Evolutionary conservation across 108 stramenopile species (phyloP), one percentile per base, ranked within the genome.

Genomic region (Phaeodactylum tricornutum): DNA sequence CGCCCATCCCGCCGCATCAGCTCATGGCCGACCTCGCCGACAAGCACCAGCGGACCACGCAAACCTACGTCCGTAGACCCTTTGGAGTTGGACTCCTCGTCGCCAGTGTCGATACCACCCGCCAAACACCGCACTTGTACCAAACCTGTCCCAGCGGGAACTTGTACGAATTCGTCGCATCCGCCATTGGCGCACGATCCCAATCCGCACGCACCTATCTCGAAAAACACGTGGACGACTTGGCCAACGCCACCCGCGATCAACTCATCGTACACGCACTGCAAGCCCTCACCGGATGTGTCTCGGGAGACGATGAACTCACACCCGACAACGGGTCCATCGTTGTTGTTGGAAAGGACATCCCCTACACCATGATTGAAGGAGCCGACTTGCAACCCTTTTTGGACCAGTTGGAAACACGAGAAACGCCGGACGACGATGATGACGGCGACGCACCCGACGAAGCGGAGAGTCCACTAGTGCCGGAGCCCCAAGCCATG

Each of bases 41-140:
- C 70, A 93, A 92, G 69, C 95, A 98, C 55, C 98, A 99, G 64
- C 74, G 93, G 24, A 94, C 94, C 43, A 99, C 98, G 1, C 98
- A 99, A 69, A 93, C 92, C 19, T 99, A 97, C 61, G 96, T 97
- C 7, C 60, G 96, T 26, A 67, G 98, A 28, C 98, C 98, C 33
- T 99, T 97, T 64, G 98, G 98, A 6, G 98, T 98, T 20, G 98
- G 98, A 21, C 65, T 99, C 53, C 71, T 99, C 40, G 78, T 99
- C 21, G 93, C 85, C 0, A 64, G 65, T 30, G 62, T 77, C 23
- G 87, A 93, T 50, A 88, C 84, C 35, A 89, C 83, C 5, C 5
- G 14, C 21, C 71, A 80, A 30, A 84, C 77, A 14, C 93, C 96
- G 8, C 96, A 94, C 59, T 72, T 98, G 19, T 96, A 85, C 57